Percentiles rank a stretch among this genome's conserved stretches.
Evolutionary conservation across 1,284 basidiomycete species (phyloP).

Genomic region (Phlebopus sp.): DNA sequence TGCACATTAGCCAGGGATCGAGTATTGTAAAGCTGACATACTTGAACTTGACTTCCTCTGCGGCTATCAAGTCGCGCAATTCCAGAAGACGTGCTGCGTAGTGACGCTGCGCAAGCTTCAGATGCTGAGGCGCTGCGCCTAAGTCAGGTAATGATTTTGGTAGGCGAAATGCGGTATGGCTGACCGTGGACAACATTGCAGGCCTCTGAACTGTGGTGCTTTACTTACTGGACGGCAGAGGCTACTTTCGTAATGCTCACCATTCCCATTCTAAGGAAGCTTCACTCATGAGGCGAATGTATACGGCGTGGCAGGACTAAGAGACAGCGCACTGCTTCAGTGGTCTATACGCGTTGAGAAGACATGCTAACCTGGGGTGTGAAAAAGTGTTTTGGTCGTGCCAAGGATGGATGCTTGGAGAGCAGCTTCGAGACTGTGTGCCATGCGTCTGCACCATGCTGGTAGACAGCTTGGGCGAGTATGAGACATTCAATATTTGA

Average conservation of each 20-base stretch:
- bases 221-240: slow-evolving; percentile 12
- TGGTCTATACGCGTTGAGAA: slow-evolving; percentile 13
- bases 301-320: slow-evolving; percentile 67
- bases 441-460: slow-evolving; percentile 80
- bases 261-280: slow-evolving; percentile 68
- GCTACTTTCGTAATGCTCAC: slow-evolving; percentile 40
- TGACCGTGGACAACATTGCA: slow-evolving; percentile 42
- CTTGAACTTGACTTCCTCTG: slow-evolving; percentile 79
- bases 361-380: slow-evolving; percentile 53
- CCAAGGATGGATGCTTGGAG: slow-evolving; percentile 62
- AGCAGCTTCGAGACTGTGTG: slow-evolving; percentile 63
- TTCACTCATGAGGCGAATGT: slow-evolving; percentile 65
- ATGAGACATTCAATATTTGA: slow-evolving; percentile 66
- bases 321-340: slow-evolving; percentile 25
- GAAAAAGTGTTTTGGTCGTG: slow-evolving; percentile 63
- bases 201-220: slow-evolving; percentile 37
- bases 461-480: slow-evolving; percentile 82
- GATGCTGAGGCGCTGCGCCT: slow-evolving; percentile 46
- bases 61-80: slow-evolving; percentile 63
- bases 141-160: neutral
- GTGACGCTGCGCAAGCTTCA: slow-evolving; percentile 69
- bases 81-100: slow-evolving; percentile 70
- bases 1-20: neutral
- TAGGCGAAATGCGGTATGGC: slow-evolving; percentile 8
- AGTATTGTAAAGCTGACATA: slow-evolving; percentile 31